phyloP scores from a whole-genome alignment of 306 rosid genomes.

The Rosa chinensis region DNA sequence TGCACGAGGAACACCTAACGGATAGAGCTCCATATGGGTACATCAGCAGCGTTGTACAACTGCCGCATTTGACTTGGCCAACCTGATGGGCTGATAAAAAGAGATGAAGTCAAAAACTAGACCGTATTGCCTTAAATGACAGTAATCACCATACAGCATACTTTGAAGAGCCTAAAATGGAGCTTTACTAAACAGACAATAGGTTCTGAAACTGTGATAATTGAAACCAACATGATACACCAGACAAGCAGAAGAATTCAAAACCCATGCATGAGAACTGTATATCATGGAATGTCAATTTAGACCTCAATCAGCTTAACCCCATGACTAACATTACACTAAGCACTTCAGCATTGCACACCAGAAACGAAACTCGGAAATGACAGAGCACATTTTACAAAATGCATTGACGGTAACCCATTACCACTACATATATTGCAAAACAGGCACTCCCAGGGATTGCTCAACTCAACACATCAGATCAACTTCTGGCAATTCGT shows the following conservation, averaged over 20 bases:
- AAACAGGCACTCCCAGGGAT: not conserved
- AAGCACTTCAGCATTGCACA: not conserved
- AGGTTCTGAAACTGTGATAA: not conserved
- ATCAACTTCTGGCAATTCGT: not conserved
- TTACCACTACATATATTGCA: not conserved
- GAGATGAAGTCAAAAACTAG: conserved; percentile 15
- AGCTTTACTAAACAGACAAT: not conserved
- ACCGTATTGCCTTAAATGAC: conserved; percentile 14
- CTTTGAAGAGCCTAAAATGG: not conserved
- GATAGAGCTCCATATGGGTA: conserved; percentile 80
- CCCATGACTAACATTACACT: not conserved
- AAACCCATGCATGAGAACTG: not conserved
- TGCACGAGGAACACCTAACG: conserved; percentile 81
- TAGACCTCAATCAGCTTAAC: not conserved
- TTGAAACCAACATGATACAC: not conserved
- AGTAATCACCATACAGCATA: not conserved
- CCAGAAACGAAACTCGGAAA: not conserved
- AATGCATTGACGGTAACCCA: not conserved
- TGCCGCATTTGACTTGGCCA: conserved; percentile 80
- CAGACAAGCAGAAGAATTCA: not conserved
- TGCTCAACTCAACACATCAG: not conserved
- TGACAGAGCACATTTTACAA: not conserved
- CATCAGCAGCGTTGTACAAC: conserved; percentile 76
- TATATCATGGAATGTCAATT: not conserved
- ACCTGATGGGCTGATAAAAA: conserved; percentile 68